Conservation (phyloP, 805 yeast genomes). For the Metschnikowia lunata region DNA sequence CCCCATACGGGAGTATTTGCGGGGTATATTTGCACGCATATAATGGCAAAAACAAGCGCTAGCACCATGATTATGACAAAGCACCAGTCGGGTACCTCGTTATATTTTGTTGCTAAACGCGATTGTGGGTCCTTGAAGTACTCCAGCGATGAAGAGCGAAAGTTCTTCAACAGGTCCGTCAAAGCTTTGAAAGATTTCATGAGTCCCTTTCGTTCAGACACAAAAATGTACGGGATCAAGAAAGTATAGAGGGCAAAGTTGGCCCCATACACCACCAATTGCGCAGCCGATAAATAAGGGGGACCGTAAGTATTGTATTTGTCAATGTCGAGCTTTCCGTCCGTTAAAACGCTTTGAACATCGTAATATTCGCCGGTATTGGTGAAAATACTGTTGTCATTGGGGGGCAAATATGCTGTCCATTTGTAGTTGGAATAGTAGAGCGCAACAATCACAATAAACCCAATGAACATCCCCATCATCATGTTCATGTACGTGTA, state of each 20-base stretch:
- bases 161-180: conserved; percentile 14
- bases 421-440: conserved; percentile 55
- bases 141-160: conserved; percentile 12
- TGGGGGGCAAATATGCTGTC: conserved; percentile 46
- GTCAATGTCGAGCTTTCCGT: conserved; percentile 11
- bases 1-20: conserved; percentile 46
- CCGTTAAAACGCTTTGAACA: background rate
- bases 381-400: conserved; percentile 6
- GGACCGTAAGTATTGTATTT: conserved; percentile 25
- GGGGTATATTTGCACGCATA: conserved; percentile 34
- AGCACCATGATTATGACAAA: conserved; percentile 25
- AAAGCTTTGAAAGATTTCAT: conserved; percentile 11
- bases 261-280: conserved; percentile 26
- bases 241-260: conserved; percentile 28
- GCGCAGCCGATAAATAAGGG: conserved; percentile 29
- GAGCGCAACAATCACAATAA: conserved; percentile 50
- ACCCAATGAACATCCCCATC: conserved; percentile 33
- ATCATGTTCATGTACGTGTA: conserved; percentile 8
- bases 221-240: conserved; percentile 11
- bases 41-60: conserved; percentile 33
- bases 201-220: conserved; percentile 4
- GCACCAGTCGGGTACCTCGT: conserved; percentile 45
- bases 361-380: conserved; percentile 7
- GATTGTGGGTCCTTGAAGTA: conserved; percentile 39
- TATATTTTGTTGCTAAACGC: conserved; percentile 47